These are phyloP conservation scores for Inonotus hispidus DNA, from an alignment of 1,284 basidiomycete species.

Conservation along the genomic window DNA sequence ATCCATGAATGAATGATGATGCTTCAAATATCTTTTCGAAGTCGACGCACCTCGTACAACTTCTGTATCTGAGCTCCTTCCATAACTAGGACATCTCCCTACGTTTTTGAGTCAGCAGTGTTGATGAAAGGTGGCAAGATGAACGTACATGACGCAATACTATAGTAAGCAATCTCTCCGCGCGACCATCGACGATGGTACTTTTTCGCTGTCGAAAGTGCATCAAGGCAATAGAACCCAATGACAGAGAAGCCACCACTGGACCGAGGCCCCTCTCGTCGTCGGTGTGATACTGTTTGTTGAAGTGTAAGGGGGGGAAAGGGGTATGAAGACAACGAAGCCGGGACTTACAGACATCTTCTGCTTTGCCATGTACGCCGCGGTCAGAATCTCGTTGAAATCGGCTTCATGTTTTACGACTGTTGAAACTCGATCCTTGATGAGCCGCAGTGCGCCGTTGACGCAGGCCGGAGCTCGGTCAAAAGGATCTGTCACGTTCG, in stretches of 20 bases:
- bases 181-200: conserved; percentile 26
- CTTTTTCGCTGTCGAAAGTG: conserved; percentile 49
- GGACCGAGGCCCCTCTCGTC: conserved; percentile 67
- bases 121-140: neutral
- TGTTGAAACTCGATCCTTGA: conserved; percentile 43
- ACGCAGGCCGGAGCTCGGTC: conserved; percentile 52
- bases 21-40: neutral
- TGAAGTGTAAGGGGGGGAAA: neutral
- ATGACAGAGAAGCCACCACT: conserved; percentile 62
- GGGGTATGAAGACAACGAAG: neutral
- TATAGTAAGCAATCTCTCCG: conserved; percentile 43
- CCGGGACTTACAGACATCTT: conserved; percentile 62
- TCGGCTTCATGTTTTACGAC: conserved; percentile 31
- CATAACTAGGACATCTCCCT: conserved; percentile 78
- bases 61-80: conserved; percentile 60
- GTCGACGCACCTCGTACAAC: conserved; percentile 53
- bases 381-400: conserved; percentile 76
- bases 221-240: conserved; percentile 70
- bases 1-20: neutral
- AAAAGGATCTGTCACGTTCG: conserved; percentile 63
- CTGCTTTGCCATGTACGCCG: conserved; percentile 77
- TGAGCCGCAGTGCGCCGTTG: conserved; percentile 47
- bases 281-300: conserved; percentile 66
- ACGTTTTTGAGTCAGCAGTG: conserved; percentile 4
- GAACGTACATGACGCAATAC: conserved; percentile 60